Conservation (phyloP, 2,329 filamentous ascomycete species). For the Penicillium sumatraense region DNA sequence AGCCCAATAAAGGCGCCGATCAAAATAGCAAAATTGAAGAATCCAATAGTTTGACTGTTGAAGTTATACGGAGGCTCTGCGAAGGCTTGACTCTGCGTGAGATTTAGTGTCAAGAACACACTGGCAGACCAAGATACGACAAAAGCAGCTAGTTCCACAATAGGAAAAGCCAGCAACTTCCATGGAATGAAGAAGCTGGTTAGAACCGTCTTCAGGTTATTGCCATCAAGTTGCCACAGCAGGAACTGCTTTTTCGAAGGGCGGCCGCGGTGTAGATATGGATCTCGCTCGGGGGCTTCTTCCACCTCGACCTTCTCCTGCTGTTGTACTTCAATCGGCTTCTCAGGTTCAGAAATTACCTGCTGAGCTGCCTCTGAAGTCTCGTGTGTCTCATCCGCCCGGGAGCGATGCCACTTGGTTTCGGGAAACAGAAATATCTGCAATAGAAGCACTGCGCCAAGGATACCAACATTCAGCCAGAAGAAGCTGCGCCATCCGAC, state of each 20-base stretch:
- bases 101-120: conserved; percentile 63
- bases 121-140: conserved; percentile 64
- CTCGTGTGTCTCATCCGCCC: conserved; percentile 29
- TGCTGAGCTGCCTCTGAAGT: not conserved
- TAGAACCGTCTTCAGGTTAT: conserved; percentile 50
- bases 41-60: conserved; percentile 55
- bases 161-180: conserved; percentile 66
- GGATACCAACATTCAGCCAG: conserved; percentile 66
- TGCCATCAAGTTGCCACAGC: conserved; percentile 55
- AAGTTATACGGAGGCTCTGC: conserved; percentile 61
- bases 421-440: conserved; percentile 67
- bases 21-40: conserved; percentile 63
- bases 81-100: conserved; percentile 62
- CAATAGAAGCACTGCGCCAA: conserved; percentile 56
- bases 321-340: conserved; percentile 12
- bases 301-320: conserved; percentile 24
- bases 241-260: conserved; percentile 62
- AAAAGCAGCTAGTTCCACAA: conserved; percentile 66
- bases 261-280: conserved; percentile 59
- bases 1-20: conserved; percentile 60
- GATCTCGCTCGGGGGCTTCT: conserved; percentile 50
- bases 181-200: conserved; percentile 65
- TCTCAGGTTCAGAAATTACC: conserved; percentile 17
- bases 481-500: conserved; percentile 67
- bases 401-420: conserved; percentile 61